Conservation (phyloP, 2,329 filamentous ascomycete species). For the Penicillium brevicompactum region DNA sequence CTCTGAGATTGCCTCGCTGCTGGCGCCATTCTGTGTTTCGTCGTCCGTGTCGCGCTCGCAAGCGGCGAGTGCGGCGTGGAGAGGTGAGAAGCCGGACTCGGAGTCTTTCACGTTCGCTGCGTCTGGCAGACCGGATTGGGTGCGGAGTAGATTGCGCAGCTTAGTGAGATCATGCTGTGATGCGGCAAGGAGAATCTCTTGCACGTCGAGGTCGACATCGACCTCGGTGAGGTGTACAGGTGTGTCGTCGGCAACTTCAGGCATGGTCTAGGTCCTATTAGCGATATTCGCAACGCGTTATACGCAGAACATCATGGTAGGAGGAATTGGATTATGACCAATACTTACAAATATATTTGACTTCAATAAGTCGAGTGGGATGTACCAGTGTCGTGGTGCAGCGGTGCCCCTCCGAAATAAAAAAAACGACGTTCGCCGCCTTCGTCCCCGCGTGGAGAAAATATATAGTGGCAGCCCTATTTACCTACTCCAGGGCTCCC, state of each 20-base stretch:
- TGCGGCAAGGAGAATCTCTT: conserved; percentile 67
- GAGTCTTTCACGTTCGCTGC: conserved; percentile 78
- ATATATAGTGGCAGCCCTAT: conserved; percentile 11
- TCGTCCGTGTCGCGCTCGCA: conserved; percentile 53
- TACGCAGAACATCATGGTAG: neutral
- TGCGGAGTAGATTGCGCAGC: conserved; percentile 70
- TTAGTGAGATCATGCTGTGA: conserved; percentile 67
- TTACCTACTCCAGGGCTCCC: too few relatives aligned
- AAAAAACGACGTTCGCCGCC: conserved; percentile 35
- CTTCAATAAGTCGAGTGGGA: neutral
- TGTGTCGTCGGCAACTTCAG: conserved; percentile 26
- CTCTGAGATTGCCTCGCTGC: conserved; percentile 1
- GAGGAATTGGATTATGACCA: neutral
- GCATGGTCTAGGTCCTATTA: conserved; percentile 23
- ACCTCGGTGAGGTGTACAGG: conserved; percentile 29
- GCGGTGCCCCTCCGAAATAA: conserved; percentile 18
- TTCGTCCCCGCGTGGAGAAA: conserved; percentile 29
- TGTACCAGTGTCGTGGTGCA: conserved; percentile 2
- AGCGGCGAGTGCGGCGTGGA: conserved; percentile 87
- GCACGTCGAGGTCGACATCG: conserved; percentile 46
- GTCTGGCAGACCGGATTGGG: conserved; percentile 47
- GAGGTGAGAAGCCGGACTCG: conserved; percentile 79
- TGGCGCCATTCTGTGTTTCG: conserved; percentile 23
- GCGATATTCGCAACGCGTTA: neutral
- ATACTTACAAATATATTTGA: conserved; percentile 5